phyloP scores from a whole-genome alignment of 306 rosid genomes.

The Luffa aegyptiaca region DNA sequence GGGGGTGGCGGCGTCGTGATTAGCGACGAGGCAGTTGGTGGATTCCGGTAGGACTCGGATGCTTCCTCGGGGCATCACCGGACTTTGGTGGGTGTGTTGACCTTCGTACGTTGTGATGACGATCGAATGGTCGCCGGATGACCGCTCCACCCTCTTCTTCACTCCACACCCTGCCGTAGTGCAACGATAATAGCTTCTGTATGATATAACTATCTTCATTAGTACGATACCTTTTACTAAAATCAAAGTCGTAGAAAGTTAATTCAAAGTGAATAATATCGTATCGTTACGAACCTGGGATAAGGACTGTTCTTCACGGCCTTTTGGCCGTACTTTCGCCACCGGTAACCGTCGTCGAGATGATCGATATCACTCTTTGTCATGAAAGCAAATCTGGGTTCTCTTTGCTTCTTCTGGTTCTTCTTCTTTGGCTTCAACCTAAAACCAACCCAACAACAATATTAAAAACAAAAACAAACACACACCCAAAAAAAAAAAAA shows the following conservation, averaged over 20 bases:
- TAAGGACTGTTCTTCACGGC: conserved; percentile 92
- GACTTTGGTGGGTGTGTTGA: conserved; percentile 63
- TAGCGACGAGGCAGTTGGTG: background rate
- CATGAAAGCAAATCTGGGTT: conserved; percentile 73
- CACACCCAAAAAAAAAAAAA: background rate
- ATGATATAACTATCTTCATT: background rate
- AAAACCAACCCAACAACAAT: conserved; percentile 7
- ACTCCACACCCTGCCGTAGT: conserved; percentile 60
- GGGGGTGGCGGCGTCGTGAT: conserved; percentile 5
- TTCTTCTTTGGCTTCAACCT: conserved; percentile 75
- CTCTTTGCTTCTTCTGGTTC: conserved; percentile 57
- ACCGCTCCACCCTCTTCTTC: conserved; percentile 89
- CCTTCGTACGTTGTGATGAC: conserved; percentile 95
- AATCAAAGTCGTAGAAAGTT: too few relatives aligned
- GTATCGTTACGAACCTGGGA: conserved; percentile 47
- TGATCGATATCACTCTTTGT: conserved; percentile 86
- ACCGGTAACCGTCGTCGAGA: conserved; percentile 75
- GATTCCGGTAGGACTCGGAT: conserved; percentile 25
- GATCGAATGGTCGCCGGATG: conserved; percentile 40
- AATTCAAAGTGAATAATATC: background rate
- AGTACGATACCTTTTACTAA: background rate
- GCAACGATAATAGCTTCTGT: conserved; percentile 94
- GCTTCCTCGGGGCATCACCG: conserved; percentile 40
- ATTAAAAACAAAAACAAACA: background rate
- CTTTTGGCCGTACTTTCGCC: conserved; percentile 98